A percentile compares a stretch with the other conserved stretches of the same genome.
These are phyloP conservation scores for Biscogniauxia marginata DNA, from an alignment of 2,329 filamentous ascomycete genomes.

Conservation along the genomic window DNA sequence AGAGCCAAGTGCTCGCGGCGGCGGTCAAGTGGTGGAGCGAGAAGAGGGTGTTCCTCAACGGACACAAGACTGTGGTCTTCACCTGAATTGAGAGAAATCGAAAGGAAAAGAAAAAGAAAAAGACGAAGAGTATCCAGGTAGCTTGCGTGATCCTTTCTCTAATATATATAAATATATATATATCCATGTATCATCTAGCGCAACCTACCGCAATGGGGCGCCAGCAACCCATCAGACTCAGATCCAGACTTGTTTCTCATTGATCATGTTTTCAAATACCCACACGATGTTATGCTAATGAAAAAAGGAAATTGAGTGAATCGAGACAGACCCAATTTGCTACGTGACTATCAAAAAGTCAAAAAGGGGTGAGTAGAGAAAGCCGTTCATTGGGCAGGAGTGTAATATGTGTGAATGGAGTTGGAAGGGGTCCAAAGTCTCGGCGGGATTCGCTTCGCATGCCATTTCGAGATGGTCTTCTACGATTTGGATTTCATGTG, in stretches of 20 bases:
- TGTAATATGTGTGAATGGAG: neutral
- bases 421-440: neutral
- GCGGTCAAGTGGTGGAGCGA: constrained; percentile 85
- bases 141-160: neutral
- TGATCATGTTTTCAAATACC: no score
- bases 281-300: no score
- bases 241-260: no score
- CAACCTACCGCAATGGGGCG: neutral
- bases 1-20: constrained; percentile 77
- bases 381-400: neutral
- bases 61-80: constrained; percentile 78
- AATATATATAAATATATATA: neutral
- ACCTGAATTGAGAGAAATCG: constrained; percentile 28
- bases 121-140: neutral
- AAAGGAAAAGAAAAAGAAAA: neutral
- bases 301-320: no score
- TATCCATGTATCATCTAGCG: neutral
- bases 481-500: no score
- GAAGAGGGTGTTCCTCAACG: constrained; percentile 74
- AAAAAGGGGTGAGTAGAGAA: neutral
- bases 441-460: no score
- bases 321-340: no score
- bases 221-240: neutral
- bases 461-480: neutral
- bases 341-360: no score